Conservation (phyloP, 495 filamentous ascomycete genomes). For the Usnea hakonensis region DNA sequence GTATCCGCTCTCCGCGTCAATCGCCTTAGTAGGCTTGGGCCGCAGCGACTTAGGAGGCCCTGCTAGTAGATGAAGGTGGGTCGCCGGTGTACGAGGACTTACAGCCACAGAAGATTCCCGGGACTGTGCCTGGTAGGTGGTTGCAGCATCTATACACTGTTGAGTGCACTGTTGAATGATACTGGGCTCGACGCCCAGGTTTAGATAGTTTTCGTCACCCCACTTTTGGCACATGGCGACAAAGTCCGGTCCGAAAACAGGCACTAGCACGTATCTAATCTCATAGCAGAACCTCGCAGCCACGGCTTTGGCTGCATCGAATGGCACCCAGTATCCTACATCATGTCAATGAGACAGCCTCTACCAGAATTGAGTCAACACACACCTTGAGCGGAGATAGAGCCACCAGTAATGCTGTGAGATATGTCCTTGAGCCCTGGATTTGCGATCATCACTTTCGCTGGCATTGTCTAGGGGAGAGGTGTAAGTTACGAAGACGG, state of each 20-base stretch:
- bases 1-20: conserved; percentile 27
- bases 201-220: conserved; percentile 48
- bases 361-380: not conserved
- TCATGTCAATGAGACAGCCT: conserved; percentile 19
- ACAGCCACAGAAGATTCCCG: conserved; percentile 6
- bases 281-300: conserved; percentile 80
- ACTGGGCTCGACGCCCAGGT: conserved; percentile 58
- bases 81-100: conserved; percentile 4
- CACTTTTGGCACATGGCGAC: conserved; percentile 59
- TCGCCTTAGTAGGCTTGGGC: conserved; percentile 9
- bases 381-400: conserved; percentile 81
- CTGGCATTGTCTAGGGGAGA: conserved; percentile 63
- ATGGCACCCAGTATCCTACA: conserved; percentile 96
- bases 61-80: not conserved
- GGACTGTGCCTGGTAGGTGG: conserved; percentile 35
- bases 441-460: conserved; percentile 70
- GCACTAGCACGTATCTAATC: conserved; percentile 77
- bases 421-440: conserved; percentile 76
- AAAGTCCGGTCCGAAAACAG: conserved; percentile 80
- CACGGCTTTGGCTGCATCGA: conserved; percentile 69
- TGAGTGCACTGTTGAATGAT: conserved; percentile 52
- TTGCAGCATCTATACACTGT: conserved; percentile 46
- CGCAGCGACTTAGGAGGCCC: conserved; percentile 15
- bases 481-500: not conserved
- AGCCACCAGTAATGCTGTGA: conserved; percentile 90